These are phyloP conservation scores for Vitis cinerea DNA, from an alignment of 164 flowering plant genomes.

Conservation along the genomic window DNA sequence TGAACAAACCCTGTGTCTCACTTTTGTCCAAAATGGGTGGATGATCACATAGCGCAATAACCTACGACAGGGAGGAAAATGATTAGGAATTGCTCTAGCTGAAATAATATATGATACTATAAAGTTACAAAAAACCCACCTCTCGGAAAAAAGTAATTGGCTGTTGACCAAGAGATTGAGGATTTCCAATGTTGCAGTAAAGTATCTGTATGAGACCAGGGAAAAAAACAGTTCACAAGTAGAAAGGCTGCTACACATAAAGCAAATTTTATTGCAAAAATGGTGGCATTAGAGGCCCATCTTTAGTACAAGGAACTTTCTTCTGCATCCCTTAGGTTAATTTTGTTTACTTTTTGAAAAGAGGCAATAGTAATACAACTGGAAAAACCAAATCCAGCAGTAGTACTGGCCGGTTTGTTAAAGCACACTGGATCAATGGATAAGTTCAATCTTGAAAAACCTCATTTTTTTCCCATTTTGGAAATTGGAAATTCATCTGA, in stretches of 20 bases:
- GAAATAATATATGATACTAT: too few relatives aligned
- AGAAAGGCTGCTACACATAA: too few relatives aligned
- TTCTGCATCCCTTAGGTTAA: background rate
- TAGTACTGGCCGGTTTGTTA: background rate
- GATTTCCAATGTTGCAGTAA: slow-evolving; percentile 98
- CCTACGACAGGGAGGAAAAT: slow-evolving; percentile 36
- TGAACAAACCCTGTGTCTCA: slow-evolving; percentile 87
- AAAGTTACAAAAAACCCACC: slow-evolving; percentile 42
- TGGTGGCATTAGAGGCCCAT: background rate
- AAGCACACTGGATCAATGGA: background rate
- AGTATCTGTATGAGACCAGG: slow-evolving; percentile 56
- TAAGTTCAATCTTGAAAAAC: background rate
- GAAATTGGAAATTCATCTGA: background rate
- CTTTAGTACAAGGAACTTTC: background rate
- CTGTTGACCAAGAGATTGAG: slow-evolving; percentile 97
- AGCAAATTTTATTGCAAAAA: background rate
- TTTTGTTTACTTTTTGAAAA: background rate
- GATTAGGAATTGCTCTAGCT: background rate
- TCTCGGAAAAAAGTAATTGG: slow-evolving; percentile 96
- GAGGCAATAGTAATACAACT: too few relatives aligned
- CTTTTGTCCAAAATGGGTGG: slow-evolving; percentile 76
- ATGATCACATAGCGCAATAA: slow-evolving; percentile 92
- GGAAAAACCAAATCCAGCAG: background rate
- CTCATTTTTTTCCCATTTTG: background rate
- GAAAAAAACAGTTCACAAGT: background rate